Conservation (phyloP, 2,329 filamentous ascomycete species). For the Ceratocystis destructans region DNA sequence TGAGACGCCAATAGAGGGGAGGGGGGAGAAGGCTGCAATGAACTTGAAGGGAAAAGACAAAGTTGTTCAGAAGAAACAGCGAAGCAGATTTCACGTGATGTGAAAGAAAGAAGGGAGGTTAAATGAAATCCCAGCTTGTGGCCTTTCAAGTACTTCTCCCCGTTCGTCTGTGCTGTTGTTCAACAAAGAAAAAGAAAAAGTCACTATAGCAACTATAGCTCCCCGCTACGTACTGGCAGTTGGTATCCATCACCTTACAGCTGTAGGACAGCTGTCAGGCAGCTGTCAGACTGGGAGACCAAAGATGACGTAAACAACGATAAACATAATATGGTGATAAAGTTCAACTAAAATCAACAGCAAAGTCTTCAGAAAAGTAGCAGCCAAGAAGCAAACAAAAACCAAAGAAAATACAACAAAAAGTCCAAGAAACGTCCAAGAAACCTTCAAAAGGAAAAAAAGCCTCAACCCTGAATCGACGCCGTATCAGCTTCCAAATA, state of each 20-base stretch:
- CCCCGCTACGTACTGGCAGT: background rate
- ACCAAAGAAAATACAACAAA: constrained; percentile 4
- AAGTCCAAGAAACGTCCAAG: background rate
- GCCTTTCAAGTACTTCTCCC: too few species aligned
- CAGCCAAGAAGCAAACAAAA: constrained; percentile 8
- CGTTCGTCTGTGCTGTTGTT: constrained; percentile 10
- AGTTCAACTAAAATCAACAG: background rate
- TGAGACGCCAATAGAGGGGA: too few species aligned
- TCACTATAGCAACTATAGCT: constrained; percentile 5
- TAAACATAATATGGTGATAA: background rate
- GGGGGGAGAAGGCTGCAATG: too few species aligned
- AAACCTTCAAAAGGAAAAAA: background rate
- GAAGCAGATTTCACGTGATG: background rate
- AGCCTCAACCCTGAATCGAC: background rate
- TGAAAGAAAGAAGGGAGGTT: background rate
- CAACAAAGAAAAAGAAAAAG: constrained; percentile 9
- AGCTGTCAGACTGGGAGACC: background rate
- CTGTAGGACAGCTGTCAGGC: background rate
- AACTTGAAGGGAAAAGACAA: background rate
- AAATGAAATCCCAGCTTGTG: background rate
- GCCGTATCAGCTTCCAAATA: background rate
- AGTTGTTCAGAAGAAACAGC: background rate
- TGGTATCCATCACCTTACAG: background rate
- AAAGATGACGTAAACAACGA: background rate
- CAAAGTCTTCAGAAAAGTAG: background rate